Percentiles rank a stretch among this genome's conserved stretches.
Evolutionary conservation across 2,329 filamentous ascomycete species (phyloP).

Genomic region (Exophiala sp.): DNA sequence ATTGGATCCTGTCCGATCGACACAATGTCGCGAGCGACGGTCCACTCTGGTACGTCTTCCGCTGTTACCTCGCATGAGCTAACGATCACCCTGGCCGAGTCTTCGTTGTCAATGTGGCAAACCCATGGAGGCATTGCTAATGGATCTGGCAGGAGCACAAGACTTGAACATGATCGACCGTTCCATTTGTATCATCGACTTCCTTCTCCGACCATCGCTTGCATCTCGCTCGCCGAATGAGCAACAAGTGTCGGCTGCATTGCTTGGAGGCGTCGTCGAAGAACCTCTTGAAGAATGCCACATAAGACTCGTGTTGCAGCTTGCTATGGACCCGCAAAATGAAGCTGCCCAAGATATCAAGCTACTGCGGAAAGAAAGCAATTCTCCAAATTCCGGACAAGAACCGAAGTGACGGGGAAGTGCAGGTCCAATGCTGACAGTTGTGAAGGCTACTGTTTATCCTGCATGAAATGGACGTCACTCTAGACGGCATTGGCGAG

Average conservation of each 20-base stretch:
- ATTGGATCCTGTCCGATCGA: background rate
- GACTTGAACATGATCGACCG: too few relatives aligned
- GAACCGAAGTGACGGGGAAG: constrained; percentile 1
- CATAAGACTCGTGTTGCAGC: constrained; percentile 11
- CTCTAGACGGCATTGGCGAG: too few relatives aligned
- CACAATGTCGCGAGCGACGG: background rate
- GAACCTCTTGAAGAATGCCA: constrained; percentile 10
- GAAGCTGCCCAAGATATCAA: too few relatives aligned
- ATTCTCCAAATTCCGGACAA: constrained; percentile 3
- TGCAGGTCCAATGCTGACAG: constrained; percentile 7
- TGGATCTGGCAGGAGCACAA: too few relatives aligned
- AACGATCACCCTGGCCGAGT: background rate
- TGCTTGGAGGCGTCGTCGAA: background rate
- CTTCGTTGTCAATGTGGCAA: constrained; percentile 13
- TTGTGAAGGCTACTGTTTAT: constrained; percentile 1
- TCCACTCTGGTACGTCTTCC: background rate
- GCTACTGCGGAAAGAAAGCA: too few relatives aligned
- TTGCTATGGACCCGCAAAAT: constrained; percentile 6
- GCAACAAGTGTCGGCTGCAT: constrained; percentile 6
- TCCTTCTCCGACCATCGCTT: background rate
- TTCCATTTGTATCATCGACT: too few relatives aligned
- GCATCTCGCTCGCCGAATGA: constrained; percentile 1
- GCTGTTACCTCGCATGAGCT: background rate
- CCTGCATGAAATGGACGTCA: background rate
- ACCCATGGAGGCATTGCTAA: background rate